Conservation (phyloP, 495 filamentous ascomycete species). For the Tuber calosporum region DNA sequence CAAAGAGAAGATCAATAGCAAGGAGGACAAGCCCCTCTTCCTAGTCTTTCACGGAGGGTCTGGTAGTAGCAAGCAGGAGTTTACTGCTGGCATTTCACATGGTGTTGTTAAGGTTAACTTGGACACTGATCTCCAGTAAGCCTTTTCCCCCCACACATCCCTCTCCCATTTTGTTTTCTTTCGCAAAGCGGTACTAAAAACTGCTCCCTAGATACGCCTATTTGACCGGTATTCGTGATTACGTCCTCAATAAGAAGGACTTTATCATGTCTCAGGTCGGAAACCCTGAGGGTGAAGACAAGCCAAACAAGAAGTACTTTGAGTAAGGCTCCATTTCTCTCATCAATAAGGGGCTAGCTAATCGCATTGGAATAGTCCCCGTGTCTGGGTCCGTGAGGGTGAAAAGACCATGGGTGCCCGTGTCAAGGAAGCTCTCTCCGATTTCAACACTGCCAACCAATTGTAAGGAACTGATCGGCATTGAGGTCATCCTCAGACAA, state of each 20-base stretch:
- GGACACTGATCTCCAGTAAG: conserved; percentile 71
- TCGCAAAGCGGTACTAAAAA: not conserved
- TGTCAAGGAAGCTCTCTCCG: conserved; percentile 69
- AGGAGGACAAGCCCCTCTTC: conserved; percentile 85
- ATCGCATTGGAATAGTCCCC: conserved; percentile 39
- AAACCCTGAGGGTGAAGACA: conserved; percentile 90
- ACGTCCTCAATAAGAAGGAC: conserved; percentile 87
- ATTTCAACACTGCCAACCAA: conserved; percentile 84
- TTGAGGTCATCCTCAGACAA: not conserved
- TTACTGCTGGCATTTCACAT: conserved; percentile 72
- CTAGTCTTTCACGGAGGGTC: conserved; percentile 99
- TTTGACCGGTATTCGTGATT: conserved; percentile 84
- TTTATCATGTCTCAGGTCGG: conserved; percentile 79
- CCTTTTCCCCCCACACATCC: not conserved
- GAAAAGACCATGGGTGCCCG: conserved; percentile 92
- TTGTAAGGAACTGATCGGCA: conserved; percentile 52
- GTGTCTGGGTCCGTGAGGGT: conserved; percentile 83
- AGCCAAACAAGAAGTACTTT: conserved; percentile 99
- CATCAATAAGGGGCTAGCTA: not conserved
- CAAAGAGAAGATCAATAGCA: conserved; percentile 59
- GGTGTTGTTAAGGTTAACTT: conserved; percentile 98
- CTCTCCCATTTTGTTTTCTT: not conserved
- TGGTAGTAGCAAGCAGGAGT: conserved; percentile 83
- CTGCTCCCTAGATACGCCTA: conserved; percentile 56
- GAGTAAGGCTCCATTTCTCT: conserved; percentile 47